Conservation (phyloP, 2,329 filamentous ascomycete species). For the Chrysoporthe austroafricana region DNA sequence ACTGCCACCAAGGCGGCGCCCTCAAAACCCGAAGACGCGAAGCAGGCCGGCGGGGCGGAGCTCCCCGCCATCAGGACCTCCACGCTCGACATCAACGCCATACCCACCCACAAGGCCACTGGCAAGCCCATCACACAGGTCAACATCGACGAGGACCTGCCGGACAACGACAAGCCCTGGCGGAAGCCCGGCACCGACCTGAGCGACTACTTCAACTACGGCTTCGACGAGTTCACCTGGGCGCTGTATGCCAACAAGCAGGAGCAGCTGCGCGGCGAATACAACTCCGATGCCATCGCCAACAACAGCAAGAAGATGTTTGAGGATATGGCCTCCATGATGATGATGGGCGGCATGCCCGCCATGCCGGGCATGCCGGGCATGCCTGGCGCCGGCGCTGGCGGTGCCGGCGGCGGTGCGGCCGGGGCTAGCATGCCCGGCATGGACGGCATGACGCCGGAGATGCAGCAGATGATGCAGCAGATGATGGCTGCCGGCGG, state of each 20-base stretch:
- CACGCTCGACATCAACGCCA: constrained; percentile 81
- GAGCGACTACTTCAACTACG: constrained; percentile 98
- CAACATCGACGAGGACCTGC: constrained; percentile 74
- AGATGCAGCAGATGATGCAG: constrained; percentile 72
- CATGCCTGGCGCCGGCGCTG: constrained; percentile 38
- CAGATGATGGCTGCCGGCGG: constrained; percentile 66
- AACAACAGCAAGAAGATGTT: constrained; percentile 78
- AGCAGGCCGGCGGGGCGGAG: constrained; percentile 30
- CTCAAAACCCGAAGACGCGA: constrained; percentile 38
- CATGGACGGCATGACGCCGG: constrained; percentile 67
- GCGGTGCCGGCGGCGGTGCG: constrained; percentile 34
- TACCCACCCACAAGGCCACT: constrained; percentile 75
- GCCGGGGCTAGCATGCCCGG: constrained; percentile 50
- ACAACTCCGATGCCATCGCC: constrained; percentile 67
- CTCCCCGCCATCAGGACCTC: constrained; percentile 73
- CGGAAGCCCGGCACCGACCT: constrained; percentile 91
- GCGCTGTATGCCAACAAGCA: constrained; percentile 91
- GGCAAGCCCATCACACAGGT: constrained; percentile 82
- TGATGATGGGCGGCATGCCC: constrained; percentile 60
- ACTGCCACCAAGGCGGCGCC: constrained; percentile 49
- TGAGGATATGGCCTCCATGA: constrained; percentile 69
- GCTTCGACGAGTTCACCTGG: constrained; percentile 99
- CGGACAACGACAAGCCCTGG: constrained; percentile 91
- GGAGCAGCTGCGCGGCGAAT: constrained; percentile 75
- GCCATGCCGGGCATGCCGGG: constrained; percentile 46